These are phyloP conservation scores for Polygonum maritimum DNA, from an alignment of 148 eudicot species.

Conservation along the genomic window DNA sequence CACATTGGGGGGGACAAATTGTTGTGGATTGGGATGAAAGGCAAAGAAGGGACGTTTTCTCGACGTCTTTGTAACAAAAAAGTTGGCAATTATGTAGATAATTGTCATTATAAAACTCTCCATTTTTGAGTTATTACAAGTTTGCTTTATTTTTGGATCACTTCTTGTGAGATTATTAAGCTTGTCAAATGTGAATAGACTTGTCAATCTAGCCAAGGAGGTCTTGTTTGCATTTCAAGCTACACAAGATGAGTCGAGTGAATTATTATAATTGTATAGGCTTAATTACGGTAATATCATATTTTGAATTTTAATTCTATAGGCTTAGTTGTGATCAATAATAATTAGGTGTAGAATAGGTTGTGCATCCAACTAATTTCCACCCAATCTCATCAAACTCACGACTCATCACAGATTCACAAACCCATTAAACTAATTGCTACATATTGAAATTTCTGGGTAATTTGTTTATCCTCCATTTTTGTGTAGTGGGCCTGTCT, in stretches of 20 bases:
- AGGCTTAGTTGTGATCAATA: neutral
- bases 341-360: neutral
- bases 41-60: neutral
- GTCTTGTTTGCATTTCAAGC: neutral
- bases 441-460: neutral
- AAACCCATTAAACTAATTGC: no score
- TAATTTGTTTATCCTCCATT: no score
- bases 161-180: no score
- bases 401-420: no score
- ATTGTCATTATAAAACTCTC: neutral
- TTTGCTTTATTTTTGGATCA: no score
- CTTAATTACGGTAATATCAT: neutral
- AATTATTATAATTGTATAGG: neutral
- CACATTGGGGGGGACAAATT: neutral
- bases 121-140: neutral
- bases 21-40: neutral
- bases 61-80: neutral
- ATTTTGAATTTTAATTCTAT: neutral
- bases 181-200: no score
- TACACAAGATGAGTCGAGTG: neutral
- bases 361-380: neutral
- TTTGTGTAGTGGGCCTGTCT: no score
- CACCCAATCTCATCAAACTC: neutral
- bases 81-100: neutral
- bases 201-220: no score